Base-by-base conservation (phyloP, 495 filamentous ascomycete genomes). In the Aspergillus panamensis region DNA sequence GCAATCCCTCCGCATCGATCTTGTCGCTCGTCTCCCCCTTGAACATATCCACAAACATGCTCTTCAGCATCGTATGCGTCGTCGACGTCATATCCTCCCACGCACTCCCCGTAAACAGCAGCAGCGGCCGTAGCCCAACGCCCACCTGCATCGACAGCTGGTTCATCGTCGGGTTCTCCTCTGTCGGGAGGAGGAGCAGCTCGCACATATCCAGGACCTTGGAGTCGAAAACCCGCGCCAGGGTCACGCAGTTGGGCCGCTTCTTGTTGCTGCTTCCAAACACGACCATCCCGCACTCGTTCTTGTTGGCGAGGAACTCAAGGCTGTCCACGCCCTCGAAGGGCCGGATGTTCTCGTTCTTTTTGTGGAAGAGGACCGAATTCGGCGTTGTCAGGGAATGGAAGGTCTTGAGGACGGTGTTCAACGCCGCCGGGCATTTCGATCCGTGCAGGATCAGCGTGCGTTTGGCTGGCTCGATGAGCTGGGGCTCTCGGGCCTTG, bases 201-300 rank as follows among this genome's bases (percentile, higher is more conserved):
- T 98, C 94, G 43, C 92, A 74, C 90, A 98, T 93, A 71, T 98
- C 94, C 55, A 97, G 82, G 21, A 96, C 80, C 75, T 90, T 88
- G 73, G 87, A 80, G 69, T 84, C 80, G 67, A 96, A 97, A 16
- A 87, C 87, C 50, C 94, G 84, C 30, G 84, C 77, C n/a, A 96
- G 73, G 1, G 91, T 96, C 62, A 98, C 69, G 57, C 84, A 86
- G 71, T 97, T 90, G 9, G 93, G 94, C 16, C 94, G 83, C 78
- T 98, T 98, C 81, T 97, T 98, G 71, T 77, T 88, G 75, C 86
- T 85, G 68, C 82, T 87, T 25, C 84, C 90, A 64, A 94, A 93
- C 53, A 93, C 82, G 12, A 91, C 76, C 19, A 94, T 70, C 6
- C 86, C 86, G 63, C 89, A 84, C 74, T 98, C 94, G 69, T 98